phyloP scores from a whole-genome alignment of 2,329 filamentous ascomycete genomes.

The Scopulariopsis brevicaulis region DNA sequence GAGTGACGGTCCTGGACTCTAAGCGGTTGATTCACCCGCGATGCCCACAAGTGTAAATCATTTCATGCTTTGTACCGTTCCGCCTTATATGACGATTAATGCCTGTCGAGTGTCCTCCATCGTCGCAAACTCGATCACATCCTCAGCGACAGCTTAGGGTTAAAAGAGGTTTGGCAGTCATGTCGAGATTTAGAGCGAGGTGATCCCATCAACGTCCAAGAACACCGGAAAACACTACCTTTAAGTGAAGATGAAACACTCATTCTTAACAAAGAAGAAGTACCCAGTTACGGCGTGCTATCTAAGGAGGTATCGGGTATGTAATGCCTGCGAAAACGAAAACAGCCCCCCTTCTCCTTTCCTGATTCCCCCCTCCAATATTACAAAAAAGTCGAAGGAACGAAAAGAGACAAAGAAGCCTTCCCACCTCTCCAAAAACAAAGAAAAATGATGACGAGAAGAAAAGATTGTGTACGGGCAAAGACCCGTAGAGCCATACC shows the following conservation, averaged over 20 bases:
- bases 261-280: neutral
- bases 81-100: too few species aligned
- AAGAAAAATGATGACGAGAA: neutral
- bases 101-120: too few species aligned
- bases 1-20: too few species aligned
- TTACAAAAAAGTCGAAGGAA: neutral
- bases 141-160: too few species aligned
- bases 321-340: neutral
- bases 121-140: too few species aligned
- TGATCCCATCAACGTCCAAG: neutral
- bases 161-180: too few species aligned
- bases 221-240: neutral
- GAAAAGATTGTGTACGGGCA: neutral
- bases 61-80: too few species aligned
- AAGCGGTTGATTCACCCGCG: too few species aligned
- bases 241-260: neutral
- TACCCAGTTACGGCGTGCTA: neutral
- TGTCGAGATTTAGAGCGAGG: too few species aligned
- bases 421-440: neutral
- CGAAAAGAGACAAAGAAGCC: neutral
- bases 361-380: neutral
- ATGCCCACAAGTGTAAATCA: too few species aligned
- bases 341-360: neutral
- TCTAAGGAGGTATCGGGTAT: constrained; percentile 2
- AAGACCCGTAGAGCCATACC: neutral